phyloP scores from a whole-genome alignment of 257 asterid genomes.

The Buddleja alternifolia region DNA sequence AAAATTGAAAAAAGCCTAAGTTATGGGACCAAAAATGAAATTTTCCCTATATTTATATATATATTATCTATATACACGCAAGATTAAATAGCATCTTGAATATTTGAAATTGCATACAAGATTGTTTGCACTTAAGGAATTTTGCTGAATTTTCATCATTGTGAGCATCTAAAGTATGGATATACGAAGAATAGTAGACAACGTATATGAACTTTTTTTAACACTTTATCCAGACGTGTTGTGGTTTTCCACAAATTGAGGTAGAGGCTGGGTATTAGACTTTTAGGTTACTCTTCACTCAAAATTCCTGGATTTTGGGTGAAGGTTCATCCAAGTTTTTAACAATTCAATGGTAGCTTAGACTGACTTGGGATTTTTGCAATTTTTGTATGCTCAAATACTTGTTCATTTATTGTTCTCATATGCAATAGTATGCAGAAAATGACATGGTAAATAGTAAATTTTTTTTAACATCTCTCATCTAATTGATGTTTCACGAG shows the following conservation, averaged over 20 bases:
- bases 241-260: not conserved
- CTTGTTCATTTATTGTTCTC: not conserved
- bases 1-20: too few relatives aligned
- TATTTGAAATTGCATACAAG: not conserved
- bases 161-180: constrained; percentile 5
- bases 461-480: not conserved
- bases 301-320: not conserved
- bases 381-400: not conserved
- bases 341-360: too few relatives aligned
- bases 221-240: not conserved
- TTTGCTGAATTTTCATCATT: not conserved
- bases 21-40: too few relatives aligned
- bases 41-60: not conserved
- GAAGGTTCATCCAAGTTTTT: too few relatives aligned
- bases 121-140: constrained; percentile 1
- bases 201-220: not conserved
- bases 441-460: not conserved
- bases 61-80: not conserved
- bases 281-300: not conserved
- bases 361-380: too few relatives aligned
- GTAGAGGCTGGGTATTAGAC: not conserved
- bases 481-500: not conserved
- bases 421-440: not conserved
- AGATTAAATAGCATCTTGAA: constrained; percentile 7
- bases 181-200: not conserved